Conservation (phyloP, 2,329 filamentous ascomycete genomes). For the Alternaria dauci region DNA sequence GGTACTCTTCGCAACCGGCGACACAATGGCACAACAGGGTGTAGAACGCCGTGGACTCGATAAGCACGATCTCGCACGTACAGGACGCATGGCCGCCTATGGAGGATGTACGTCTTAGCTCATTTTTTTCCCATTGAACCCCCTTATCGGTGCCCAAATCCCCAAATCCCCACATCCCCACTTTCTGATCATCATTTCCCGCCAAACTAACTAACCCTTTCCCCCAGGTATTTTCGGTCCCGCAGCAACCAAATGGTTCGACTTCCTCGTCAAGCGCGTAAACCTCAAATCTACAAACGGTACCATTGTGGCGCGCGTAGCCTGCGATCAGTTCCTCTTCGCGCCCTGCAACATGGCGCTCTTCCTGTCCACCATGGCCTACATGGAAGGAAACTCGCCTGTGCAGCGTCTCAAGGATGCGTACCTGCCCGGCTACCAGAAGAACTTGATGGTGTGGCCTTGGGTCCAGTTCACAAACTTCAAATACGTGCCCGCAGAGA, state of each 20-base stretch:
- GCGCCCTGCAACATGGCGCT: slow-evolving; percentile 80
- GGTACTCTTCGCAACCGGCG: slow-evolving; percentile 91
- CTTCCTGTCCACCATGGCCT: slow-evolving; percentile 86
- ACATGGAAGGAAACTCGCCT: slow-evolving; percentile 73
- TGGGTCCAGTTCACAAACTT: slow-evolving; percentile 87
- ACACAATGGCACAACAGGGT: slow-evolving; percentile 87
- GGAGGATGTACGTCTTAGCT: slow-evolving; percentile 70
- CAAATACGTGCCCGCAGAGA: slow-evolving; percentile 81
- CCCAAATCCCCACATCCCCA: not conserved
- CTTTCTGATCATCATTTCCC: not conserved
- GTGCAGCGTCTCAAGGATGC: slow-evolving; percentile 75
- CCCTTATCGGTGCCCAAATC: not conserved
- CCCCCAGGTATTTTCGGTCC: slow-evolving; percentile 80
- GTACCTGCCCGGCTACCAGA: slow-evolving; percentile 75
- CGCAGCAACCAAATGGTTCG: slow-evolving; percentile 86
- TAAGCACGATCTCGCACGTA: slow-evolving; percentile 75
- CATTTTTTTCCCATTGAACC: too few species aligned
- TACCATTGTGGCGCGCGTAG: slow-evolving; percentile 80
- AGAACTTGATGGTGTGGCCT: slow-evolving; percentile 92
- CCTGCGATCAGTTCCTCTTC: slow-evolving; percentile 79
- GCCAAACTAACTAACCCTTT: slow-evolving; percentile 11
- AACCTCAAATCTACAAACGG: slow-evolving; percentile 68
- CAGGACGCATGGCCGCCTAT: slow-evolving; percentile 81
- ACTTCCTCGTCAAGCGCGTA: slow-evolving; percentile 76
- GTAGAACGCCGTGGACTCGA: slow-evolving; percentile 82